Evolutionary conservation across 2,329 filamentous ascomycete genomes (phyloP), one percentile per base, ranked within the genome.

Genomic region (Thelonectria blattea): DNA sequence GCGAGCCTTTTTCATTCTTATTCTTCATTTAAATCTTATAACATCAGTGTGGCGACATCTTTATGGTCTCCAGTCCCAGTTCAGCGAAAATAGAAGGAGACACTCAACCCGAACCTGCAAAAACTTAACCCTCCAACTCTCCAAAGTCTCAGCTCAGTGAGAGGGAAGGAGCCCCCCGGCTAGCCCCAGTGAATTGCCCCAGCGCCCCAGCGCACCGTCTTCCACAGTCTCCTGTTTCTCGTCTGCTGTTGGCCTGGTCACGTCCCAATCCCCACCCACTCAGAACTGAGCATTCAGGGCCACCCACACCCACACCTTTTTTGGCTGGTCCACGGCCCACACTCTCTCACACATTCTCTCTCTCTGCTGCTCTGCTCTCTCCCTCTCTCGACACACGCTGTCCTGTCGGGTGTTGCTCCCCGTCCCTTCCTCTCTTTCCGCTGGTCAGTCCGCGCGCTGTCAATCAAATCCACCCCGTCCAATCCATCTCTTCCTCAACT

Each of bases 171-270:
- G 37, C 27, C 20, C 32, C 30, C 51, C 22, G 14, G 27, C 6
- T 24, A 14, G 34, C 34, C n/a, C 24, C 34, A 12, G 37, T 22
- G 41, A 24, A 46, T 30, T 22, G 17, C 52, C 45, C 34, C 43
- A 27, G 53, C 24, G 43, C 24, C 42, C 34, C 24, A 48, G 39
- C 39, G 34, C 39, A 17, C 49, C 48, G 49, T 47, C 48, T 30
- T 27, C 34, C 53, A 18, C 43, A 17, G 41, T 41, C 47, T 46
- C 58, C 60, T 58, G 56, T 46, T 65, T 52, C 58, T 63, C 39
- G 58, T 61, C 58, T 69, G 58, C 65, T 62, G 63, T 69, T 70
- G 68, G 67, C 39, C 58, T 59, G 56, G 27, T 18, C 17, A 32
- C 52, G 14, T 49, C 39, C 8, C 45, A 42, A 39, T 55, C 30